Conservation (phyloP, 1,139 yeast species). For the Taphrina populina region DNA sequence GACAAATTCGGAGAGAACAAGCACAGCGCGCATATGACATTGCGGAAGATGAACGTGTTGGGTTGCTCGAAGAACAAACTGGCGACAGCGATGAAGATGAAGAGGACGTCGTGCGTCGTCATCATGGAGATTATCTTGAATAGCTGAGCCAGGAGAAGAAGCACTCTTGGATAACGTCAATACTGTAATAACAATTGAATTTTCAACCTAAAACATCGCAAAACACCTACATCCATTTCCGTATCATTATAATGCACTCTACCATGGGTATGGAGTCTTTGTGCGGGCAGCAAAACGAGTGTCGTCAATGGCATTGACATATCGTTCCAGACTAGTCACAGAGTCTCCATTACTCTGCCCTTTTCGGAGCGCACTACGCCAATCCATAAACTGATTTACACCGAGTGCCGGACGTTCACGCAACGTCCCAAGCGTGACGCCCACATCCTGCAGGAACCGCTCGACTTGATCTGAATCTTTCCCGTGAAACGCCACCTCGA, state of each 20-base stretch:
- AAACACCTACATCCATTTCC: too few species aligned
- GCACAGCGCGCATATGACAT: conserved; percentile 25
- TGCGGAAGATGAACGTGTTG: conserved; percentile 18
- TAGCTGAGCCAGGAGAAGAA: too few species aligned
- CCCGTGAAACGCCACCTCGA: conserved; percentile 16
- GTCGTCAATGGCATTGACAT: conserved; percentile 3
- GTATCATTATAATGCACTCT: not conserved
- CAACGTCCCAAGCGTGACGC: conserved; percentile 10
- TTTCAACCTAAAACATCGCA: too few species aligned
- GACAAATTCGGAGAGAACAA: conserved; percentile 26
- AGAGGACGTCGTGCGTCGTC: conserved; percentile 18
- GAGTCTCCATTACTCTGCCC: not conserved
- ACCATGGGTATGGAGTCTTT: not conserved
- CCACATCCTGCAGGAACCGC: conserved; percentile 16
- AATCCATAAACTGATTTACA: not conserved
- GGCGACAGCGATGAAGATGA: conserved; percentile 18
- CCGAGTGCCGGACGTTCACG: not conserved
- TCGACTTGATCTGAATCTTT: conserved; percentile 12
- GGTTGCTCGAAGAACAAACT: conserved; percentile 28
- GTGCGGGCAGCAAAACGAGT: not conserved
- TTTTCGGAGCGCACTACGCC: not conserved
- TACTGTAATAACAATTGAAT: too few species aligned
- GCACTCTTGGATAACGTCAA: too few species aligned
- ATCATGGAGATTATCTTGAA: too few species aligned
- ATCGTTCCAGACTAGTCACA: conserved; percentile 6